Percentiles rank a stretch among this genome's conserved stretches.
phyloP scores from a whole-genome alignment of 2,329 filamentous ascomycete genomes.

The Apiospora arundinis region DNA sequence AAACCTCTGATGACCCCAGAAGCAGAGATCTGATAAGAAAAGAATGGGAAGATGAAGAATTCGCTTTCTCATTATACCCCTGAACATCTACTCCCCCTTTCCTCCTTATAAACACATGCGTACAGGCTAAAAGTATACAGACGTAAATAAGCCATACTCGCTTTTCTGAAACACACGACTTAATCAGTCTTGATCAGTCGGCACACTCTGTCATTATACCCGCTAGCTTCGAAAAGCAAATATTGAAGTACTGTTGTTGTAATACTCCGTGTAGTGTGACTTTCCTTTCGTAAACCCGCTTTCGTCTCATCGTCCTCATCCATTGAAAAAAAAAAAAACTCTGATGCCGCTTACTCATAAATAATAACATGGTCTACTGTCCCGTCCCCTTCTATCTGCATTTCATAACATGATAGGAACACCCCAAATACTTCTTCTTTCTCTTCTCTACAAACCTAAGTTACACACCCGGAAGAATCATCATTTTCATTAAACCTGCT shows the following conservation, averaged over 20 bases:
- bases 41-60: background rate
- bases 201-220: background rate
- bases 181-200: background rate
- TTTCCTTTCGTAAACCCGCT: background rate
- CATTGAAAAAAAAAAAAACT: background rate
- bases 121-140: conserved; percentile 3
- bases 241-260: background rate
- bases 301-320: background rate
- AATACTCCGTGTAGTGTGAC: no score
- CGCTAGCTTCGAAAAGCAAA: background rate
- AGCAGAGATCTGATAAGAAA: background rate
- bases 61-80: background rate
- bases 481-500: conserved; percentile 34
- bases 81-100: background rate
- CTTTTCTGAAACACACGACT: background rate
- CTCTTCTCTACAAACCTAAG: background rate
- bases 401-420: background rate
- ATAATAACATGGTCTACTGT: background rate
- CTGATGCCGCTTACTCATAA: background rate
- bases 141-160: background rate
- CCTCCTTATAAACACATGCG: background rate
- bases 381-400: background rate
- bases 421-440: background rate
- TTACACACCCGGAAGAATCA: background rate
- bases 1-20: background rate